phyloP scores from a whole-genome alignment of 306 rosid genomes.

The Cucurbita moschata region DNA sequence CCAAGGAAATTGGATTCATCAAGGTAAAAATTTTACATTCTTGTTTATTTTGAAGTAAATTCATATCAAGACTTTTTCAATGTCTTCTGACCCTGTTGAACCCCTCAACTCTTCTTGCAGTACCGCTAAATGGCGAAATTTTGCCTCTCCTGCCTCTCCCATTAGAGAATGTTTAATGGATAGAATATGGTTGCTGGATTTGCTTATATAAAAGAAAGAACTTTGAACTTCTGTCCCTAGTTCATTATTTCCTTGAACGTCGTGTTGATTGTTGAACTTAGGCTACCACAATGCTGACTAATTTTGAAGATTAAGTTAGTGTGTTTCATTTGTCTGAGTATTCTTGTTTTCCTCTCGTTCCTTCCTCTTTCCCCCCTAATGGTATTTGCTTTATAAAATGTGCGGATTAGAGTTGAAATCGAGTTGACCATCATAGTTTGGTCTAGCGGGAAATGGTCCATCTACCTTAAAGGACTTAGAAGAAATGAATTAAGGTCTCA shows the following conservation, averaged over 20 bases:
- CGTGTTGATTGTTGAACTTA: background rate
- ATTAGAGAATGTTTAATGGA: background rate
- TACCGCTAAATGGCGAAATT: slow-evolving; percentile 2
- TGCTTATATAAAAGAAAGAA: background rate
- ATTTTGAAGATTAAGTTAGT: background rate
- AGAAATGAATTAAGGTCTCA: background rate
- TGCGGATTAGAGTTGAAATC: background rate
- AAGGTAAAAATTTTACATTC: slow-evolving; percentile 27
- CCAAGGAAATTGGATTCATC: slow-evolving; percentile 93
- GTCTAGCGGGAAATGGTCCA: background rate
- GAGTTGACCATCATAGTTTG: background rate
- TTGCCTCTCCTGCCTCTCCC: background rate
- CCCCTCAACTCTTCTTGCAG: slow-evolving; percentile 3
- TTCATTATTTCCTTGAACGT: background rate
- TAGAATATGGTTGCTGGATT: background rate
- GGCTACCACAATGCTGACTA: background rate
- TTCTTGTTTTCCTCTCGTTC: background rate
- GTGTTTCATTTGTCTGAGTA: background rate
- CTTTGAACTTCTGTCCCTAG: background rate
- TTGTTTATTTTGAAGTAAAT: background rate
- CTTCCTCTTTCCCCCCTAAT: background rate
- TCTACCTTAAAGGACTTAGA: background rate
- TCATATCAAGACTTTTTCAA: background rate
- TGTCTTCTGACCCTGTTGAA: background rate
- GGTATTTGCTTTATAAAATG: background rate